phyloP scores from a whole-genome alignment of 2,329 filamentous ascomycete genomes.

The Chrysoporthe deuterocubensis region DNA sequence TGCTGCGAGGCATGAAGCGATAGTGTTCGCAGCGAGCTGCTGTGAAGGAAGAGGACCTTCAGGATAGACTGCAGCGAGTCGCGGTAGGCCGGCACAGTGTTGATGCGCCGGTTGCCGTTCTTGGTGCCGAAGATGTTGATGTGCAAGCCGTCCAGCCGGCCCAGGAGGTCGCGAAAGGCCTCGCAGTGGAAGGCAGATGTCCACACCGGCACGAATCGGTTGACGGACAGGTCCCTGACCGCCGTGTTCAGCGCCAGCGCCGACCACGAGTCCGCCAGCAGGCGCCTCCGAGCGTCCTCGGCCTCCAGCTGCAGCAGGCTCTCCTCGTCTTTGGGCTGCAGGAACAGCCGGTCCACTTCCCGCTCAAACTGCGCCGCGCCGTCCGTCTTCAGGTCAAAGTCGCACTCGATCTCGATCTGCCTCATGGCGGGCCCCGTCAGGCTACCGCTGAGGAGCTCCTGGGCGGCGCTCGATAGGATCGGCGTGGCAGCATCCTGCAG shows the following conservation, averaged over 20 bases:
- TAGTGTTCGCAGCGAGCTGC: constrained; percentile 20
- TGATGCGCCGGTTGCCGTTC: constrained; percentile 27
- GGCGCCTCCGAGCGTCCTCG: constrained; percentile 25
- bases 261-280: constrained; percentile 26
- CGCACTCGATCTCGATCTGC: constrained; percentile 24
- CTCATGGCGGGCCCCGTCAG: constrained; percentile 20
- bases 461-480: constrained; percentile 21
- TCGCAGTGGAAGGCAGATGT: constrained; percentile 23
- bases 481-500: constrained; percentile 11
- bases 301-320: constrained; percentile 24
- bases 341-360: constrained; percentile 23
- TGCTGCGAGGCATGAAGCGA: constrained; percentile 26
- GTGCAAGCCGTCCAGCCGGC: constrained; percentile 22
- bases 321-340: constrained; percentile 25
- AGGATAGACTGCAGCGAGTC: constrained; percentile 27
- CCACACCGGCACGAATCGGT: constrained; percentile 24
- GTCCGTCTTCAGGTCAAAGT: constrained; percentile 18
- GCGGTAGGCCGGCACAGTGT: constrained; percentile 27
- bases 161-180: constrained; percentile 19
- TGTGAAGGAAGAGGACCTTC: constrained; percentile 27
- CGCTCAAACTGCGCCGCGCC: constrained; percentile 7
- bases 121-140: constrained; percentile 22
- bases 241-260: constrained; percentile 23
- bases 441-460: constrained; percentile 21
- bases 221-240: constrained; percentile 21